Evolutionary conservation across 768 basidiomycete genomes (phyloP).

Genomic region (Mycena metata): DNA sequence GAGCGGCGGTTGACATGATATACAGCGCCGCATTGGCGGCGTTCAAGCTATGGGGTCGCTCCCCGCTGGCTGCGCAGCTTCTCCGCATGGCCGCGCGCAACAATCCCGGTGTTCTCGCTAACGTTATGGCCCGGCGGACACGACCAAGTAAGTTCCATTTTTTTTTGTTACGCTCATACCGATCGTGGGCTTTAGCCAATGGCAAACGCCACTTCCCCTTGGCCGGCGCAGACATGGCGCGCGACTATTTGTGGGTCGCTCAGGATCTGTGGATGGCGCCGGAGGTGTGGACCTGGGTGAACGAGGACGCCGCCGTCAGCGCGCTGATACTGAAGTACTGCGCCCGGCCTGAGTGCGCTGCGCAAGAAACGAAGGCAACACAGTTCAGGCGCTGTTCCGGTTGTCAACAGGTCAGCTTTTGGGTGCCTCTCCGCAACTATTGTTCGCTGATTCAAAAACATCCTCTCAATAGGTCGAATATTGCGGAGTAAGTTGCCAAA

Average conservation of each 20-base stretch:
- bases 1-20: conserved; percentile 34
- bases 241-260: conserved; percentile 51
- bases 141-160: conserved; percentile 43
- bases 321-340: conserved; percentile 43
- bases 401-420: conserved; percentile 16
- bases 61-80: conserved; percentile 46
- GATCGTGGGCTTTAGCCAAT: no score
- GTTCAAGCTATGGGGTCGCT: conserved; percentile 47
- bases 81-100: conserved; percentile 43
- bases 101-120: conserved; percentile 47
- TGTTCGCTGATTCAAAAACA: no score
- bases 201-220: background rate
- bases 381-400: conserved; percentile 48
- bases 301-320: conserved; percentile 35
- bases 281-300: conserved; percentile 36
- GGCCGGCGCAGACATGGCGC: conserved; percentile 48
- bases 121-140: conserved; percentile 45
- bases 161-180: no score
- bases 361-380: conserved; percentile 41
- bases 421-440: conserved; percentile 1
- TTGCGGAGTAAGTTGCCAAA: conserved; percentile 48
- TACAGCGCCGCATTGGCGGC: conserved; percentile 47
- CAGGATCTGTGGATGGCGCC: conserved; percentile 49
- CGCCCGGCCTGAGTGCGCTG: conserved; percentile 39
- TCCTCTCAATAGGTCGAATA: conserved; percentile 47